These are phyloP conservation scores for Penicillium lagena DNA, from an alignment of 495 filamentous ascomycete genomes.

Conservation along the genomic window DNA sequence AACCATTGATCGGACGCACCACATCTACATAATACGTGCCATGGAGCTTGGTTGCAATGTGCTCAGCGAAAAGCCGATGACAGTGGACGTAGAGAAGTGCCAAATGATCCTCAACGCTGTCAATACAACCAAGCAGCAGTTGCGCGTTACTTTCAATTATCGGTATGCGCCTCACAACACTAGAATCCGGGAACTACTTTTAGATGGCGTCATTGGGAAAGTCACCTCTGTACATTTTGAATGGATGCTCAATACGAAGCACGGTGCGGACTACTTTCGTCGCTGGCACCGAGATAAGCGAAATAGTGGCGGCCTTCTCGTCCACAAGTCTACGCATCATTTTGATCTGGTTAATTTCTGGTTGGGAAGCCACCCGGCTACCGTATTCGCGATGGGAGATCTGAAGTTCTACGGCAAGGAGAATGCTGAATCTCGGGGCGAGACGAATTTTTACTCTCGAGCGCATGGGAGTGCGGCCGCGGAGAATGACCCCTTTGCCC, in stretches of 20 bases:
- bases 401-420: conserved; percentile 28
- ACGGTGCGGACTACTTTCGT: conserved; percentile 56
- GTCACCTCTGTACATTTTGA: conserved; percentile 53
- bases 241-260: conserved; percentile 53
- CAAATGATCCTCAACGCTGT: conserved; percentile 33
- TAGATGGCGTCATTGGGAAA: conserved; percentile 42
- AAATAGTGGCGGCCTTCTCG: conserved; percentile 47
- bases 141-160: conserved; percentile 30
- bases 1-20: conserved; percentile 53
- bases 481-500: conserved; percentile 34
- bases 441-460: conserved; percentile 23
- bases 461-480: conserved; percentile 20
- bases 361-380: conserved; percentile 17
- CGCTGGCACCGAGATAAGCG: conserved; percentile 55
- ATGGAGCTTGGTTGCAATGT: conserved; percentile 51
- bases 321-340: conserved; percentile 30
- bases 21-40: conserved; percentile 48
- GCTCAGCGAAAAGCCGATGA: conserved; percentile 57
- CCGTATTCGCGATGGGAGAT: conserved; percentile 27
- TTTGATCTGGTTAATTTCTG: conserved; percentile 32
- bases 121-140: conserved; percentile 14
- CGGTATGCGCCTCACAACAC: conserved; percentile 31
- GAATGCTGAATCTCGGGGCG: conserved; percentile 25
- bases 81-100: conserved; percentile 48
- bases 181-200: conserved; percentile 34